phyloP scores from a whole-genome alignment of 2,329 filamentous ascomycete species.

The Ophiostoma novo-ulmi region DNA sequence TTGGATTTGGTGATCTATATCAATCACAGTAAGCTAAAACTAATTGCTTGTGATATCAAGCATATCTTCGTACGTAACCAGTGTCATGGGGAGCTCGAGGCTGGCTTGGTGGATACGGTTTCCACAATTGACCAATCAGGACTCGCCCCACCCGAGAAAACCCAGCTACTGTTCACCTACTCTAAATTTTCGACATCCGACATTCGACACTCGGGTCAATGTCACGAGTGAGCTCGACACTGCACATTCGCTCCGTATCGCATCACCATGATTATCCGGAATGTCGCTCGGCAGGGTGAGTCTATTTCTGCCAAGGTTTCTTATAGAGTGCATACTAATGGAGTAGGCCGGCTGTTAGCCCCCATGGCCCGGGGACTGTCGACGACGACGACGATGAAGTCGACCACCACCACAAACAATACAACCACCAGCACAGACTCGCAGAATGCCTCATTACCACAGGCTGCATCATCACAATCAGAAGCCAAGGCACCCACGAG shows the following conservation, averaged over 20 bases:
- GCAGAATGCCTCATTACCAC: not conserved
- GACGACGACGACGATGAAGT: conserved; percentile 28
- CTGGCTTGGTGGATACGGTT: not conserved
- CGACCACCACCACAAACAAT: conserved; percentile 19
- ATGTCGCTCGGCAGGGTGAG: conserved; percentile 52
- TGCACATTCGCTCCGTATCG: conserved; percentile 21
- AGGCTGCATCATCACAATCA: not conserved
- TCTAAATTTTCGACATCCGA: conserved; percentile 6
- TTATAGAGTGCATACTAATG: conserved; percentile 33
- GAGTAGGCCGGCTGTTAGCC: conserved; percentile 32
- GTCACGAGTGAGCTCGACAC: not conserved
- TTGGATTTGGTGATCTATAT: not conserved
- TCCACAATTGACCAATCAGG: conserved; percentile 8
- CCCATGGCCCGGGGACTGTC: conserved; percentile 30
- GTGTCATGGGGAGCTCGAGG: not conserved
- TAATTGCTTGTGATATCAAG: too few species aligned
- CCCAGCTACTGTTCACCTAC: not conserved
- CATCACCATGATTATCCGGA: conserved; percentile 53
- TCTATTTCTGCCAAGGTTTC: not conserved
- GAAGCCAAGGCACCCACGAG: not conserved
- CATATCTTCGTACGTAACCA: not conserved
- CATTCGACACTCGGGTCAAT: not conserved
- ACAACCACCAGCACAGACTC: conserved; percentile 11
- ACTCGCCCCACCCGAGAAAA: not conserved
- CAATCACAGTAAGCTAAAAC: too few species aligned